Evolutionary conservation across 129 eudicot species (phyloP).

Genomic region (Lactuca saligna): DNA sequence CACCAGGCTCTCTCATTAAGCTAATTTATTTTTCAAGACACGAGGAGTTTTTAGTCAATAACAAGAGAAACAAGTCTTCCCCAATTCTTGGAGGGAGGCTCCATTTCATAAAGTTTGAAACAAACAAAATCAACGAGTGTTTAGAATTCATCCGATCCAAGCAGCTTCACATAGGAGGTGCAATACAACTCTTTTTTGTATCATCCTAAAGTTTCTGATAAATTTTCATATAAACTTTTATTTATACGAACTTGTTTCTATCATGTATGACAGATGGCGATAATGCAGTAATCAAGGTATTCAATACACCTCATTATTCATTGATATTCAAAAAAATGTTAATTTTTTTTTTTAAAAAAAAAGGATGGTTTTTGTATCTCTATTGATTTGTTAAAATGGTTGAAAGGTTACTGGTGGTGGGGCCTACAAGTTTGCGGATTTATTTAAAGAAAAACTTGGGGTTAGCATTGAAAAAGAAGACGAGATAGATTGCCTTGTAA

Average conservation of each 20-base stretch:
- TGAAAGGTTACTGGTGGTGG: conserved; percentile 99
- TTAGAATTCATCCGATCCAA: conserved; percentile 87
- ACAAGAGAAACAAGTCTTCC: conserved; percentile 65
- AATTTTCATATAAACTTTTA: neutral
- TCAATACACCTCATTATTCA: neutral
- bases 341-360: neutral
- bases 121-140: conserved; percentile 80
- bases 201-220: neutral
- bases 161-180: conserved; percentile 89
- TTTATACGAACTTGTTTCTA: neutral
- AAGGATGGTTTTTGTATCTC: neutral
- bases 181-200: neutral
- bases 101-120: conserved; percentile 96
- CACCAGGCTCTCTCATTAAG: conserved; percentile 86
- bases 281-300: conserved; percentile 91
- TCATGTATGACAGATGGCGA: conserved; percentile 33
- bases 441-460: conserved; percentile 95
- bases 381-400: conserved; percentile 33
- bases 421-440: conserved; percentile 89
- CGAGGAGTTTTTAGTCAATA: conserved; percentile 60
- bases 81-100: conserved; percentile 96
- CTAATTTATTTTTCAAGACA: conserved; percentile 87
- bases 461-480: conserved; percentile 96
- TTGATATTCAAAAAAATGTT: neutral
- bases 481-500: conserved; percentile 92